These are phyloP conservation scores for Fusarium abutilonis DNA, from an alignment of 2,329 filamentous ascomycete species.

Conservation along the genomic window DNA sequence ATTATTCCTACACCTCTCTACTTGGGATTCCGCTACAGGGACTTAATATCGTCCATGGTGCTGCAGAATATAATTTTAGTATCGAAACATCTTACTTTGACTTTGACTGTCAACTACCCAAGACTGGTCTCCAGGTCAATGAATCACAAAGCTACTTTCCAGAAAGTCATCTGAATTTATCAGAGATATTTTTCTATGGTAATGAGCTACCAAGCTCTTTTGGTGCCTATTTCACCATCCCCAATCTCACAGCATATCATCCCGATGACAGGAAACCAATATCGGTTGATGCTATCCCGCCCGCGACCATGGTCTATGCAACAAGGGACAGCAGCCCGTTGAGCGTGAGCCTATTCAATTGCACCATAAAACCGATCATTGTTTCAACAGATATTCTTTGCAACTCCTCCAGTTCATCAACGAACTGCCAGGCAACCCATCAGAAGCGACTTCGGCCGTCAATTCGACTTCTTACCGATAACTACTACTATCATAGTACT, in stretches of 20 bases:
- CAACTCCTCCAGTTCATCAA: background rate
- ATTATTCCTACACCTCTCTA: slow-evolving; percentile 3
- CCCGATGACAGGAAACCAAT: no score
- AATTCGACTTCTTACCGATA: no score
- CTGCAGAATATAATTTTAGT: slow-evolving; percentile 2
- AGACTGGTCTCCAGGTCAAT: background rate
- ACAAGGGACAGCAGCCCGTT: background rate
- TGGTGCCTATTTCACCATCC: background rate
- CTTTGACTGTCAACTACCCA: slow-evolving; percentile 1
- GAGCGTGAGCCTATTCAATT: background rate
- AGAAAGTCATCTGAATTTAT: background rate
- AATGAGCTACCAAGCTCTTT: background rate
- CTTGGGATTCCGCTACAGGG: slow-evolving; percentile 6
- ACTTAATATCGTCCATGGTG: background rate
- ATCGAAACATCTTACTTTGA: slow-evolving; percentile 1
- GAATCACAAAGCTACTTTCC: background rate
- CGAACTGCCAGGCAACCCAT: background rate
- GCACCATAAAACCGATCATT: background rate
- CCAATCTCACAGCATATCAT: background rate
- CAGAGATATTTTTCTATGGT: no score
- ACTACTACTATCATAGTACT: no score
- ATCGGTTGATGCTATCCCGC: background rate
- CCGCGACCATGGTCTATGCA: background rate
- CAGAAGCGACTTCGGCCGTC: background rate
- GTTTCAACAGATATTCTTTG: slow-evolving; percentile 9